These are phyloP conservation scores for Inga oerstediana DNA, from an alignment of 306 rosid genomes.

Conservation along the genomic window DNA sequence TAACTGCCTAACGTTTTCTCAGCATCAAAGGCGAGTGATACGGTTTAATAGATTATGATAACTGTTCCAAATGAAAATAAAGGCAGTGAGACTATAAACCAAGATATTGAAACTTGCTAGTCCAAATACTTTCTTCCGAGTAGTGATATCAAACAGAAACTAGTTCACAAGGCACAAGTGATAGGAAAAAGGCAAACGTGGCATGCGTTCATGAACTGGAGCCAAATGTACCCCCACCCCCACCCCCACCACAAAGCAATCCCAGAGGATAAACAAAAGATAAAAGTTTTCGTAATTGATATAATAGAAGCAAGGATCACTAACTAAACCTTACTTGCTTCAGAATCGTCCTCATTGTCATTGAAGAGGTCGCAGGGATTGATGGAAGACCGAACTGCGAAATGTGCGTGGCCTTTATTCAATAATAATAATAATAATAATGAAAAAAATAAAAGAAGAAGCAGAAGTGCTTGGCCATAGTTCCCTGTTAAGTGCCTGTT, in stretches of 20 bases:
- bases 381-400: constrained; percentile 47
- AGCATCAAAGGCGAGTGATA: background rate
- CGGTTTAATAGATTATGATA: background rate
- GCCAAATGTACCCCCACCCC: background rate
- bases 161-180: background rate
- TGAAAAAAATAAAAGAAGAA: no score
- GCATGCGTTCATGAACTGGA: background rate
- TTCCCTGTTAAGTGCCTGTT: constrained; percentile 1
- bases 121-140: background rate
- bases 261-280: background rate
- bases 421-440: no score
- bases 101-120: background rate
- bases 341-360: constrained; percentile 48
- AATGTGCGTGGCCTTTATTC: background rate
- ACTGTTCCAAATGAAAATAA: background rate
- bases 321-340: constrained; percentile 47
- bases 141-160: background rate
- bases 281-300: background rate
- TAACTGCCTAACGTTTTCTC: background rate
- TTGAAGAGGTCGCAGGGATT: constrained; percentile 78
- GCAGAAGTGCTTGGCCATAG: background rate
- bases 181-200: background rate
- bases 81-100: background rate
- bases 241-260: background rate
- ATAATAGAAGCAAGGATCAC: background rate